Evolutionary conservation across 192 early-diverging fungal species (phyloP), one percentile per base, ranked within the genome.

Genomic region (Umbelopsis sp.): DNA sequence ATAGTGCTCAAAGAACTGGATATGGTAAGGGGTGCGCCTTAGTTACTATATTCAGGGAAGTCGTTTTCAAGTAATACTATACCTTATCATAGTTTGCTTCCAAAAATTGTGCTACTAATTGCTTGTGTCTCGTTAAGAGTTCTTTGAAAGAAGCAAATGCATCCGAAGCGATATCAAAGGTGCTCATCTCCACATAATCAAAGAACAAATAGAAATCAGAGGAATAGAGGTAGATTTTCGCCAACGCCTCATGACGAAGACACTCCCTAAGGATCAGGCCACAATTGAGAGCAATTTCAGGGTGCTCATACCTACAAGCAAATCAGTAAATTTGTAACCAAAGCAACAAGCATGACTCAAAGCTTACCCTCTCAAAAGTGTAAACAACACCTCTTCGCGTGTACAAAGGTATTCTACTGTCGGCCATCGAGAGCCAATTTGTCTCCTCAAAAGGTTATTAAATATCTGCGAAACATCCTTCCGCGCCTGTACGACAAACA

Each of bases 111-210:
- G 95, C 91, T 5, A 98, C 95, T 67, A 97, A 81, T 23, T 87
- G 78, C 76, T 99, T 99, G 84, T 98, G 96, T 74, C 92, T 92
- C 46, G 95, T 98, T 70, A 99, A 81, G 4, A 97, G 85, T 74
- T 98, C 97, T 80, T 96, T 97, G 80, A 99, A 99, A 46, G 94
- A 97, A 18, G 93, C 94, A 80, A 98, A 99, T 7, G 98, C 98
- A 80, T 99, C 98, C 46, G 92, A 95, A 33, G 98, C 95, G 48
- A 97, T 94, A 86, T 99, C 98, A 86, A 99, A 99, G 18, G 95
- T 98, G 66, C 91, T 91, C 71, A 95, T 85, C 79, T 99, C 97
- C 13, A 99, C 97, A 78, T 98, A 99, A 20, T 85, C 84, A 71
- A 98, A 98, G 53, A 99, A 96, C 70, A 90, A 89, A 85, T 95